phyloP scores from a whole-genome alignment of 805 yeast species.

The Zygoascus bituminiphila region DNA sequence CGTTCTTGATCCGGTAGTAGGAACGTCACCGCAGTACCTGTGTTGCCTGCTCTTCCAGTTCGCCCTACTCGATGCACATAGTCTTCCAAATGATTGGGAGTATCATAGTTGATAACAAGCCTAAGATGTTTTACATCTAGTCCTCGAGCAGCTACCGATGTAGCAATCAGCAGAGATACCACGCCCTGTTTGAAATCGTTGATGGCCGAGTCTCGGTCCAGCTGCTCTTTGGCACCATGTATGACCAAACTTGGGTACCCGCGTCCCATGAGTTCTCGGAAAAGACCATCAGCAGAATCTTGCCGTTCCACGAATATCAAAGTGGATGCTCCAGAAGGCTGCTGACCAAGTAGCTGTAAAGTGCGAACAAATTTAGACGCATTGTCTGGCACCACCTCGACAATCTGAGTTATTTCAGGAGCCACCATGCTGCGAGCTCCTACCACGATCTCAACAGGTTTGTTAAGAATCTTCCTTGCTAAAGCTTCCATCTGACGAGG shows the following conservation, averaged over 20 bases:
- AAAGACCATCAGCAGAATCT: slow-evolving; percentile 68
- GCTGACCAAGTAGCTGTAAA: slow-evolving; percentile 43
- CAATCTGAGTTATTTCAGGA: slow-evolving; percentile 65
- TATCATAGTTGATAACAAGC: slow-evolving; percentile 72
- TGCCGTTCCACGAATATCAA: slow-evolving; percentile 86
- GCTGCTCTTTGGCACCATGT: slow-evolving; percentile 89
- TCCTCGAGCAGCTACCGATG: slow-evolving; percentile 93
- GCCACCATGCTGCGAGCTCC: slow-evolving; percentile 79
- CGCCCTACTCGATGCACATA: slow-evolving; percentile 95
- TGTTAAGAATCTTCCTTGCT: slow-evolving; percentile 53
- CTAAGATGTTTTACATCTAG: slow-evolving; percentile 82
- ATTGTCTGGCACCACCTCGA: slow-evolving; percentile 46
- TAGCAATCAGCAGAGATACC: slow-evolving; percentile 64
- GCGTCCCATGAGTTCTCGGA: slow-evolving; percentile 42
- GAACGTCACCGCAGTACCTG: slow-evolving; percentile 71
- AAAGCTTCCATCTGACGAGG: slow-evolving; percentile 70
- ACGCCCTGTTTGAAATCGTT: slow-evolving; percentile 57
- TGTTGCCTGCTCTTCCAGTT: slow-evolving; percentile 84
- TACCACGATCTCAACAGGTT: slow-evolving; percentile 69
- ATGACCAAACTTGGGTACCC: slow-evolving; percentile 58
- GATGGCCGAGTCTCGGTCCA: slow-evolving; percentile 70
- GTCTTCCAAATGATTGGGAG: slow-evolving; percentile 87
- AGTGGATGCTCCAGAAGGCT: slow-evolving; percentile 22
- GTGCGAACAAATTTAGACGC: slow-evolving; percentile 50
- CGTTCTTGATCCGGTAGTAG: slow-evolving; percentile 54